A percentile compares a stretch with the other conserved stretches of the same genome.
Conservation (phyloP, 1,284 basidiomycete genomes). For the Ustilago lituana region DNA sequence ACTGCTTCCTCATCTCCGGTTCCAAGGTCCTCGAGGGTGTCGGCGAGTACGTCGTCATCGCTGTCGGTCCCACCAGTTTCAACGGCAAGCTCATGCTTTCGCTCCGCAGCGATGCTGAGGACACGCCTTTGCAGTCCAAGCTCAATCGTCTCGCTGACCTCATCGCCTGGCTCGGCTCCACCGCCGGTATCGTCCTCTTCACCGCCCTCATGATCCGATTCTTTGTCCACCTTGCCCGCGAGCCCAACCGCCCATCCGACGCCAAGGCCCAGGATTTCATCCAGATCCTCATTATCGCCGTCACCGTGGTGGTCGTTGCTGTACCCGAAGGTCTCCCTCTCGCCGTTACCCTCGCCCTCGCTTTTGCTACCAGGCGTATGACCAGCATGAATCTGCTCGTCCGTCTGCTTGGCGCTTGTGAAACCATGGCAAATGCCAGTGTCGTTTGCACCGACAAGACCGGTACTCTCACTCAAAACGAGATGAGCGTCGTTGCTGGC, state of each 20-base stretch:
- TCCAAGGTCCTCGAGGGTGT: slow-evolving; percentile 94
- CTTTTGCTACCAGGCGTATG: slow-evolving; percentile 98
- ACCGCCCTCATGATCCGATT: slow-evolving; percentile 88
- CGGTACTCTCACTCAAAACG: slow-evolving; percentile 83
- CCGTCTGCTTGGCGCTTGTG: slow-evolving; percentile 92
- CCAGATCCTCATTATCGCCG: slow-evolving; percentile 91
- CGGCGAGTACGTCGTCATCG: slow-evolving; percentile 88
- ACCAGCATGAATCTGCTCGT: slow-evolving; percentile 92
- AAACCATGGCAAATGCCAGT: slow-evolving; percentile 97
- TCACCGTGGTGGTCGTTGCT: slow-evolving; percentile 94
- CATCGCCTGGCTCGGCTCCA: slow-evolving; percentile 88
- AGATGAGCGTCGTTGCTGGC: slow-evolving; percentile 94
- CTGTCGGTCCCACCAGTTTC: slow-evolving; percentile 90
- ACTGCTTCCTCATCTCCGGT: slow-evolving; percentile 94
- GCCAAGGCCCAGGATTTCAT: slow-evolving; percentile 91
- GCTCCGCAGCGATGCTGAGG: slow-evolving; percentile 76
- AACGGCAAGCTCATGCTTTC: slow-evolving; percentile 78
- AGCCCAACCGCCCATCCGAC: slow-evolving; percentile 73
- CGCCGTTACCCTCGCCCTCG: slow-evolving; percentile 93
- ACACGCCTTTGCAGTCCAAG: slow-evolving; percentile 92
- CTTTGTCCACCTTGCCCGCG: slow-evolving; percentile 79
- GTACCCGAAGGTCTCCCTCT: slow-evolving; percentile 96
- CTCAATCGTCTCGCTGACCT: slow-evolving; percentile 90
- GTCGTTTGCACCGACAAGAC: slow-evolving; percentile 98
- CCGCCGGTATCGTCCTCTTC: slow-evolving; percentile 85